phyloP scores from a whole-genome alignment of 305 asterid genomes.

The Fraxinus platypoda region DNA sequence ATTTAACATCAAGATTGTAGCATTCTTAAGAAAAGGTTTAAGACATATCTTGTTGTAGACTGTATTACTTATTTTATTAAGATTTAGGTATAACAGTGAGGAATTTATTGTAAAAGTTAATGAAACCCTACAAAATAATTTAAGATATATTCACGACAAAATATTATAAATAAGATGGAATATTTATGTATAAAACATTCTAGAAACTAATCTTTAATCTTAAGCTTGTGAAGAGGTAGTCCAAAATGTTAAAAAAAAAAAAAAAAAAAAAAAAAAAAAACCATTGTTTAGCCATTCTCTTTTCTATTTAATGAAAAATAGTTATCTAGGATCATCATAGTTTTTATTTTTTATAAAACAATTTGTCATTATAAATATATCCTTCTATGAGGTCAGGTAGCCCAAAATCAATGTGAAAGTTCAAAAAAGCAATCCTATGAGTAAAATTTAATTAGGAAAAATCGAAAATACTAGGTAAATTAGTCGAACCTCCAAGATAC shows the following conservation, averaged over 20 bases:
- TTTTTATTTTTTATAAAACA: neutral
- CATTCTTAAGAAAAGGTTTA: neutral
- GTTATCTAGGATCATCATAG: neutral
- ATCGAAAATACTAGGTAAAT: neutral
- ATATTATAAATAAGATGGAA: neutral
- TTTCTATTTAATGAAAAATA: neutral
- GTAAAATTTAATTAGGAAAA: neutral
- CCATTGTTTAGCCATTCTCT: neutral
- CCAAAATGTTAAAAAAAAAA: no score
- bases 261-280: neutral
- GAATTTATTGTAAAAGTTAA: neutral
- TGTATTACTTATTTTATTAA: neutral
- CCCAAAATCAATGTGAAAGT: neutral
- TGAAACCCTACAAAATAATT: neutral
- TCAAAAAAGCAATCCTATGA: neutral
- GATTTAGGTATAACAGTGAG: neutral
- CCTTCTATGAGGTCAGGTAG: neutral
- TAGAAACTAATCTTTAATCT: neutral
- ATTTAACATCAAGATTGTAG: neutral
- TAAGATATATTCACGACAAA: neutral
- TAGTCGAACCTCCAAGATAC: neutral
- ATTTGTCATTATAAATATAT: neutral
- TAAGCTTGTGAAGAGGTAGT: no score
- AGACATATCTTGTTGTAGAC: neutral
- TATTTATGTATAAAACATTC: neutral